Evolutionary conservation across 1,284 basidiomycete species (phyloP), one percentile per base, ranked within the genome.

Genomic region (Malassezia sp.): DNA sequence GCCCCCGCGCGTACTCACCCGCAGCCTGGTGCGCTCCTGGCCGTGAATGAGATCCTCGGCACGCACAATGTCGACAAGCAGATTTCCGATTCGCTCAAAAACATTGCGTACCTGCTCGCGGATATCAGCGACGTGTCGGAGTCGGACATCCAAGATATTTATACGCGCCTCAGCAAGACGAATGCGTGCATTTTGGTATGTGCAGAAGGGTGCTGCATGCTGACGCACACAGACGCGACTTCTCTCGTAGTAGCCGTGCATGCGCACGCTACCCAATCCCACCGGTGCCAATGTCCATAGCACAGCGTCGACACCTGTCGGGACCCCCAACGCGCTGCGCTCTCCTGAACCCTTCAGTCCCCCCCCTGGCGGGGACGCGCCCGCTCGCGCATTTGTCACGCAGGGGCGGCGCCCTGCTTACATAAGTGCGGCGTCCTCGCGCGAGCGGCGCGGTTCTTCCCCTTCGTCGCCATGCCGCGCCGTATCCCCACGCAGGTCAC

Each of bases 61-160:
- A 81, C 84, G 37, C 89, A 91, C 78, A 97, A 99, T 73, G 91
- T 99, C 69, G 90, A 95, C 75, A 96, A 97, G 76, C 93, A 97
- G 74, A 93, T 84, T 73, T 89, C 91, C 15, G 90, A 96, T 71
- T 89, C 85, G 44, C 88, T 88, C 74, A 88, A 87, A 59, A 89
- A 91, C 57, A 77, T 91, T 44, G 91, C 89, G 17, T 93, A 91
- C 72, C 78, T 96, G 56, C 83, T 96, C 80, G 89, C 88, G 15
- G 91, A 99, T 73, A 91, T 97, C 60, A 81, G 84, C 26, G 80
- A 87, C 57, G 89, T 96, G 58, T 84, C 82, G 63, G 79, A 82
- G 55, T 75, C 76, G 49, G 87, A 95, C 44, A 77, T 95, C 54
- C 80, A 80, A 65, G 81, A 77, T 62, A 78, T 99, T 38, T 84